A percentile compares a stretch with the other conserved stretches of the same genome.
Conservation (phyloP, 768 basidiomycete species). For the Rhizopogon vinicolor region DNA sequence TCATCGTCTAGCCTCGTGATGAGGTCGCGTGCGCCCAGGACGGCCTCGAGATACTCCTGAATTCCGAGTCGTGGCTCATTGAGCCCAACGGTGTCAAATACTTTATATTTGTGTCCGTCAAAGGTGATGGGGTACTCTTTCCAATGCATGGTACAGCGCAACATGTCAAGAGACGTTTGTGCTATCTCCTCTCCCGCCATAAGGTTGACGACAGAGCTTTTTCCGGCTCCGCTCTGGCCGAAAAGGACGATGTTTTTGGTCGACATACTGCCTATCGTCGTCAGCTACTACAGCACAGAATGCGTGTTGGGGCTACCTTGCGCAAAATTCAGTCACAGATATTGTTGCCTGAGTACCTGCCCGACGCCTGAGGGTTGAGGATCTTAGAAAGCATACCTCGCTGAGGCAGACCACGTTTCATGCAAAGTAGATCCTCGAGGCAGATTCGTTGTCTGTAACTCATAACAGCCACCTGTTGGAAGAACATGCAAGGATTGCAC, state of each 20-base stretch:
- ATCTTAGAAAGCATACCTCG: too few species aligned
- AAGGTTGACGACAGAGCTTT: constrained; percentile 27
- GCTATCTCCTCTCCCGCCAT: constrained; percentile 19
- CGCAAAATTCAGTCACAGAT: too few species aligned
- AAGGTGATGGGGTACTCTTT: constrained; percentile 21
- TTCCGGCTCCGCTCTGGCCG: constrained; percentile 34
- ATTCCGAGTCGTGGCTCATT: constrained; percentile 21
- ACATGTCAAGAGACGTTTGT: constrained; percentile 22
- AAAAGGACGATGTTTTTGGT: constrained; percentile 36
- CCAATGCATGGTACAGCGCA: constrained; percentile 33
- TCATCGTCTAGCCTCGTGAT: constrained; percentile 21
- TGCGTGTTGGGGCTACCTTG: too few species aligned
- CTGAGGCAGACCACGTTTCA: too few species aligned
- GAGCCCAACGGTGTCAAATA: constrained; percentile 32
- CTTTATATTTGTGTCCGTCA: constrained; percentile 10
- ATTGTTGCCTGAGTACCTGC: too few species aligned
- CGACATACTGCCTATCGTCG: not conserved
- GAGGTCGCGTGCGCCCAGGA: constrained; percentile 26
- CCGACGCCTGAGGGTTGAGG: too few species aligned
- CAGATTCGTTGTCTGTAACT: too few species aligned
- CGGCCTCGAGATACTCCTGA: not conserved
- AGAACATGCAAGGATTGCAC: too few species aligned
- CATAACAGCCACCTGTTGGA: too few species aligned
- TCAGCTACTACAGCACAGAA: too few species aligned
- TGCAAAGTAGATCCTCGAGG: too few species aligned